Conservation (phyloP, 2,329 filamentous ascomycete species). For the Penicillium sp. region DNA sequence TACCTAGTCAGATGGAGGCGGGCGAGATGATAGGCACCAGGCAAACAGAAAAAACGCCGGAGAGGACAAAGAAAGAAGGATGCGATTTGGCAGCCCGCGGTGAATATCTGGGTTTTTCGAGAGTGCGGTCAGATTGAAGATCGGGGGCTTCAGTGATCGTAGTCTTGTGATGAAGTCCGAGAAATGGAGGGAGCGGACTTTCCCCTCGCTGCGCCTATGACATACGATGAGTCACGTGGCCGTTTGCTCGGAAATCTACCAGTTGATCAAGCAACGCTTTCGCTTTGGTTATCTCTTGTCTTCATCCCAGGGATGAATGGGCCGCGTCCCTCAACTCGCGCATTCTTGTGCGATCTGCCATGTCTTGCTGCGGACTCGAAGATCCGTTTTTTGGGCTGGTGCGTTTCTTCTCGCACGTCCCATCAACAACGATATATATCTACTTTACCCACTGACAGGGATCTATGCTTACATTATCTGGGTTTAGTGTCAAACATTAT, state of each 20-base stretch:
- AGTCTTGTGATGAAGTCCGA: conserved; percentile 15
- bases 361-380: conserved; percentile 64
- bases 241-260: background rate
- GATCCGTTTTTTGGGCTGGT: conserved; percentile 92
- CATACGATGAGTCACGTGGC: conserved; percentile 41
- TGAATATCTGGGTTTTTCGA: background rate
- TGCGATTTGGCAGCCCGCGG: background rate
- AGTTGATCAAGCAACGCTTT: background rate
- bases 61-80: background rate
- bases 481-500: conserved; percentile 60
- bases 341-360: conserved; percentile 65
- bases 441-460: conserved; percentile 17
- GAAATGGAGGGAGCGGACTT: conserved; percentile 24
- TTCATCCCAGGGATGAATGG: conserved; percentile 40
- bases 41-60: background rate
- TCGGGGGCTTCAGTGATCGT: background rate
- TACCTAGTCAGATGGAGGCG: conserved; percentile 20
- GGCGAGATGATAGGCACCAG: conserved; percentile 2
- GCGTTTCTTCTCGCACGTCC: conserved; percentile 38
- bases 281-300: background rate
- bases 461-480: background rate
- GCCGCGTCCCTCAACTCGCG: conserved; percentile 64
- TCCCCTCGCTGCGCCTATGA: conserved; percentile 39
- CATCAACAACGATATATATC: background rate
- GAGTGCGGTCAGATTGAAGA: background rate